phyloP scores from a whole-genome alignment of 257 asterid genomes.

The Vinca minor region DNA sequence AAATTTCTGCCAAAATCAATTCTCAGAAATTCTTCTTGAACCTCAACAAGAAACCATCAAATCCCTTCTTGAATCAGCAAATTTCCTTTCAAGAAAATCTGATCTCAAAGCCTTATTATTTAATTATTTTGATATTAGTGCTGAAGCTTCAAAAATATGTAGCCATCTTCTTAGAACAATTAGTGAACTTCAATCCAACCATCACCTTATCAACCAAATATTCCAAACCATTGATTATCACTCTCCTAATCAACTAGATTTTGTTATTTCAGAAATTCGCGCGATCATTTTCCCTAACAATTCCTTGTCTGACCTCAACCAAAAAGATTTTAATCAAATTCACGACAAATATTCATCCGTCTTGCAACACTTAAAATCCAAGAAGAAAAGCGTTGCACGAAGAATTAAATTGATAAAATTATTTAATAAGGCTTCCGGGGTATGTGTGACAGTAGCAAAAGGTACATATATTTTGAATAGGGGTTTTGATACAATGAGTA shows the following conservation, averaged over 20 bases:
- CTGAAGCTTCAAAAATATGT: conserved; percentile 62
- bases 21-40: conserved; percentile 46
- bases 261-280: conserved; percentile 24
- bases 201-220: conserved; percentile 23
- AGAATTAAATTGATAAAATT: conserved; percentile 36
- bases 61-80: conserved; percentile 40
- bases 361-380: conserved; percentile 29
- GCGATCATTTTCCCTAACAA: conserved; percentile 21
- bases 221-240: conserved; percentile 23
- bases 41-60: conserved; percentile 52
- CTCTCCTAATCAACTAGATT: conserved; percentile 13
- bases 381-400: conserved; percentile 27
- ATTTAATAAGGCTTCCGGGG: conserved; percentile 43
- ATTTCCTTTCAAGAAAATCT: conserved; percentile 22
- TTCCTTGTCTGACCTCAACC: conserved; percentile 34
- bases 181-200: conserved; percentile 37
- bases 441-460: conserved; percentile 43
- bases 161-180: conserved; percentile 42
- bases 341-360: conserved; percentile 36
- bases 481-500: conserved; percentile 73
- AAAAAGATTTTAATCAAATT: conserved; percentile 31
- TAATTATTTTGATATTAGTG: conserved; percentile 55
- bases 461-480: conserved; percentile 73
- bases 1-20: conserved; percentile 7
- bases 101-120: conserved; percentile 46